Percentiles rank a stretch among this genome's conserved stretches.
These are phyloP conservation scores for Cotoneaster glaucophyllus DNA, from an alignment of 306 rosid species.

Conservation along the genomic window DNA sequence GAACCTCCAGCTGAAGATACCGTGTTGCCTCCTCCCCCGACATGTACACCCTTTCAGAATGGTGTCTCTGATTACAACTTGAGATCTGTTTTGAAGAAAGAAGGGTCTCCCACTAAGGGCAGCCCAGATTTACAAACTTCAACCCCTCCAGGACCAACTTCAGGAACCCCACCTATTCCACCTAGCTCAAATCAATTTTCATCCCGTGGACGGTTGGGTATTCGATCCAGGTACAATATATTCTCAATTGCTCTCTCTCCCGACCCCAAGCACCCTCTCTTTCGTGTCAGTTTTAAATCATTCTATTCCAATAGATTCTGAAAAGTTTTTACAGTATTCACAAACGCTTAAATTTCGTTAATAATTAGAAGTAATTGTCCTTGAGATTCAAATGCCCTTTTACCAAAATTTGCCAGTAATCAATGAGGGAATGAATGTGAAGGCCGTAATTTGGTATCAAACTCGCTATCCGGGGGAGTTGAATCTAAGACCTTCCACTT, in stretches of 20 bases:
- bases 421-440: not conserved
- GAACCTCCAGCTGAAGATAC: constrained; percentile 71
- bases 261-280: no score
- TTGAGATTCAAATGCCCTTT: not conserved
- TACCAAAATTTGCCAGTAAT: not conserved
- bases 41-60: constrained; percentile 61
- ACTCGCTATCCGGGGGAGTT: no score
- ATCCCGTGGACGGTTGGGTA: constrained; percentile 67
- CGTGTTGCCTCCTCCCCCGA: constrained; percentile 74
- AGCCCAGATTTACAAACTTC: constrained; percentile 30
- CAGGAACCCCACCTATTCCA: constrained; percentile 78
- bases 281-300: not conserved
- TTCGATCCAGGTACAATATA: constrained; percentile 61
- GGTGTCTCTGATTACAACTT: constrained; percentile 63
- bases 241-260: not conserved
- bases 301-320: not conserved
- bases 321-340: not conserved
- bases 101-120: constrained; percentile 38
- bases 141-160: constrained; percentile 36
- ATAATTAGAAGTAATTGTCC: not conserved
- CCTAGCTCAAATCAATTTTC: constrained; percentile 74
- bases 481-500: no score
- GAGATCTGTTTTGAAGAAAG: constrained; percentile 57
- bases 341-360: not conserved
- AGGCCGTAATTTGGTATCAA: no score